A percentile compares a stretch with the other conserved stretches of the same genome.
Conservation (phyloP, 2,329 filamentous ascomycete species). For the Fusarium vanettenii region DNA sequence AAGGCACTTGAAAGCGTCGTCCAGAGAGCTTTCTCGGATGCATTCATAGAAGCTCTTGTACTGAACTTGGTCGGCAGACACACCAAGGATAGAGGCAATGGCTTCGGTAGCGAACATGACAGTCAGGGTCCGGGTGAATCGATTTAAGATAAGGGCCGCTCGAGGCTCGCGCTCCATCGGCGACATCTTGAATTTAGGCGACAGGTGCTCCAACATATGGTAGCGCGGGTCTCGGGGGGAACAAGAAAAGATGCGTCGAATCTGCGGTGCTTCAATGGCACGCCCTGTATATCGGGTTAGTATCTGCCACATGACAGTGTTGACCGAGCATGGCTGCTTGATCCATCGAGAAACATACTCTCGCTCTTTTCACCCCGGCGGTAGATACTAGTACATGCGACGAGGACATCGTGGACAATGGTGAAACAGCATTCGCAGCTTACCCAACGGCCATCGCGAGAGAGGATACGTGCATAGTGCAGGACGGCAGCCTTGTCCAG, state of each 20-base stretch:
- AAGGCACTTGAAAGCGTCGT: conserved; percentile 80
- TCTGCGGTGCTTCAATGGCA: conserved; percentile 80
- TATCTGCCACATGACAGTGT: neutral
- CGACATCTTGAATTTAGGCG: conserved; percentile 78
- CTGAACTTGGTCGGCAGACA: conserved; percentile 75
- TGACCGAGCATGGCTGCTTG: neutral
- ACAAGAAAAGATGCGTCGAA: conserved; percentile 82
- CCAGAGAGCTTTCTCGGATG: conserved; percentile 81
- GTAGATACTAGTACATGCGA: conserved; percentile 86
- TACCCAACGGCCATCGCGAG: conserved; percentile 77
- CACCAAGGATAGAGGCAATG: conserved; percentile 78
- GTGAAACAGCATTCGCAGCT: conserved; percentile 92
- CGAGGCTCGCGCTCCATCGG: conserved; percentile 79
- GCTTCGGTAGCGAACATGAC: conserved; percentile 90
- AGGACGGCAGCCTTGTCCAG: conserved; percentile 88
- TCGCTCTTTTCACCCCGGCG: conserved; percentile 75
- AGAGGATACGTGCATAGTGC: conserved; percentile 79
- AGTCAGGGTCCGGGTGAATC: conserved; percentile 84
- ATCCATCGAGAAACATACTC: conserved; percentile 66
- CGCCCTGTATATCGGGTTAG: conserved; percentile 65
- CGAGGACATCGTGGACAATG: conserved; percentile 87
- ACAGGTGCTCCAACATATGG: conserved; percentile 89
- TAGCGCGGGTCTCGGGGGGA: conserved; percentile 87
- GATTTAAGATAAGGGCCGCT: conserved; percentile 85
- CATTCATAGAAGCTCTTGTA: conserved; percentile 89